A percentile compares a stretch with the other conserved stretches of the same genome.
Conservation (phyloP, 495 filamentous ascomycete species). For the Tuber indicum region DNA sequence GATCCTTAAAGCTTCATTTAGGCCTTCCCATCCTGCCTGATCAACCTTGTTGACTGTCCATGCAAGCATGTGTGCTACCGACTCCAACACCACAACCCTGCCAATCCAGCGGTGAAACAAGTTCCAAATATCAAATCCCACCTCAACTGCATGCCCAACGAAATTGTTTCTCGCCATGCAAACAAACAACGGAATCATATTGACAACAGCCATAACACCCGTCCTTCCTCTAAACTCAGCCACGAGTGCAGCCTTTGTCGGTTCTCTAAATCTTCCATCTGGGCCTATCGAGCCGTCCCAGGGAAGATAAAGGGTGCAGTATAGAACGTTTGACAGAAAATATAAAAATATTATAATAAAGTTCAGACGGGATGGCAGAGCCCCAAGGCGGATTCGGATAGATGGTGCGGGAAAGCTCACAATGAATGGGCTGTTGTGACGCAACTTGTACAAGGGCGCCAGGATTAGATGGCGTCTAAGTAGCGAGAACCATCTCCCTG, state of each 20-base stretch:
- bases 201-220: conserved; percentile 67
- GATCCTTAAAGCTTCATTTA: conserved; percentile 47
- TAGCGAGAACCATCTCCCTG: conserved; percentile 46
- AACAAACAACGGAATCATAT: conserved; percentile 69
- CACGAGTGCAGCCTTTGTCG: conserved; percentile 46
- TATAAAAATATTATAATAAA: conserved; percentile 61
- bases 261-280: conserved; percentile 43
- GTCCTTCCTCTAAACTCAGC: conserved; percentile 65
- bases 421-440: conserved; percentile 81
- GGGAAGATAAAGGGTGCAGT: conserved; percentile 60
- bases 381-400: conserved; percentile 64
- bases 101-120: conserved; percentile 74
- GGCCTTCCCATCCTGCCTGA: conserved; percentile 57
- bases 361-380: conserved; percentile 78
- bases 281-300: conserved; percentile 37
- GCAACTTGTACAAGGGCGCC: conserved; percentile 70
- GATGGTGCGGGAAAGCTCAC: conserved; percentile 54
- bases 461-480: conserved; percentile 76
- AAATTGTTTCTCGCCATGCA: conserved; percentile 66
- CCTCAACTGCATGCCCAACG: conserved; percentile 47
- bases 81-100: conserved; percentile 62
- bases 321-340: conserved; percentile 57
- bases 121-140: conserved; percentile 67
- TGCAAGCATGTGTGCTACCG: conserved; percentile 56
- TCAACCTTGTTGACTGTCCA: conserved; percentile 64